These are phyloP conservation scores for Suillus clintonianus DNA, from an alignment of 768 basidiomycete species.

Conservation along the genomic window DNA sequence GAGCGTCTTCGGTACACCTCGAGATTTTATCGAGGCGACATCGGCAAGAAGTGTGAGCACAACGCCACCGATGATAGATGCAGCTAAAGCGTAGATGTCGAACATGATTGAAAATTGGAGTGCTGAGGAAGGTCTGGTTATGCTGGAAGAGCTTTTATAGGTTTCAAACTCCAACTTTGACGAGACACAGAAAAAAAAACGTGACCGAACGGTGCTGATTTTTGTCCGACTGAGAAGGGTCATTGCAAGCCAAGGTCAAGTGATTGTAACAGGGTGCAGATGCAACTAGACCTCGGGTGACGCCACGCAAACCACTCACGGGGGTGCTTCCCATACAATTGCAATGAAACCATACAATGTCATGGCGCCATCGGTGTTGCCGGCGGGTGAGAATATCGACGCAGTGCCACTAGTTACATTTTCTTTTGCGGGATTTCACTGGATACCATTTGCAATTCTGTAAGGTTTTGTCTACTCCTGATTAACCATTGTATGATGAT, in stretches of 20 bases:
- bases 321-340: background rate
- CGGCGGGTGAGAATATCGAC: background rate
- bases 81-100: constrained; percentile 12
- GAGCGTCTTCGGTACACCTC: constrained; percentile 10
- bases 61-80: constrained; percentile 17
- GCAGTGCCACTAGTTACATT: background rate
- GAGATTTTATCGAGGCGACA: constrained; percentile 10
- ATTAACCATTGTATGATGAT: background rate
- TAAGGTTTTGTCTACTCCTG: background rate
- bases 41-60: constrained; percentile 16
- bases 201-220: background rate
- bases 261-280: background rate
- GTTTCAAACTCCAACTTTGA: background rate
- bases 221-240: background rate
- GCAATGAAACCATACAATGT: background rate
- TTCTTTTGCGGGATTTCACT: background rate
- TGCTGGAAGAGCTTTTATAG: constrained; percentile 2
- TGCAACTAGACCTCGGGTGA: background rate
- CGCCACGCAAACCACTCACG: background rate
- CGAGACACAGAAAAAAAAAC: background rate
- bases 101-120: constrained; percentile 11
- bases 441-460: background rate
- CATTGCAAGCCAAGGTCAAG: background rate
- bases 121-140: background rate
- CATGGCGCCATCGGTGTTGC: background rate